Conservation (phyloP, 1,284 basidiomycete genomes). For the Wolfiporia cocos region DNA sequence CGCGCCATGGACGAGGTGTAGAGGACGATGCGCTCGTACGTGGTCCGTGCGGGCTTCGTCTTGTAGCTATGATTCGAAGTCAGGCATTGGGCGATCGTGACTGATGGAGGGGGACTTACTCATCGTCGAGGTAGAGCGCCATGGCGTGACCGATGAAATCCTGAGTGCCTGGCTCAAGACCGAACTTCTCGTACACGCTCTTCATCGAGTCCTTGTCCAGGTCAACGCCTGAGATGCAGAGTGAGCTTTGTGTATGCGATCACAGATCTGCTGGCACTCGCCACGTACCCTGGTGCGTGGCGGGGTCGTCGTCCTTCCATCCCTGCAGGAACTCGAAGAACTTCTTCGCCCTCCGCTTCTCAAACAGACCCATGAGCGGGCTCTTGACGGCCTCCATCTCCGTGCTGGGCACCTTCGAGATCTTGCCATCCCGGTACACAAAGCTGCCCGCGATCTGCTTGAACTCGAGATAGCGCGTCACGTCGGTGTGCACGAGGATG, state of each 20-base stretch:
- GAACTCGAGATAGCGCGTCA: constrained; percentile 98
- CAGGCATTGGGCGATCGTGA: not conserved
- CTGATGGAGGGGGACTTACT: constrained; percentile 76
- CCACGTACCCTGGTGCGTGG: constrained; percentile 84
- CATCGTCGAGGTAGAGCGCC: constrained; percentile 97
- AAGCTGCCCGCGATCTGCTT: constrained; percentile 99
- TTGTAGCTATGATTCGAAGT: constrained; percentile 66
- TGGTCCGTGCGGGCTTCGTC: constrained; percentile 82
- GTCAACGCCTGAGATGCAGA: constrained; percentile 59
- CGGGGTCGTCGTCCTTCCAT: constrained; percentile 92
- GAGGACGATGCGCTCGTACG: constrained; percentile 94
- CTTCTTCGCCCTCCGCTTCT: constrained; percentile 97
- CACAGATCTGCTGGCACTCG: not conserved
- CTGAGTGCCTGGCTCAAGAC: constrained; percentile 94
- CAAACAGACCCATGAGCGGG: constrained; percentile 96
- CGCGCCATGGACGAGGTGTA: constrained; percentile 99
- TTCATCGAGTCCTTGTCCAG: constrained; percentile 90
- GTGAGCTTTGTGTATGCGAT: not conserved
- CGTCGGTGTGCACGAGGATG: constrained; percentile 99
- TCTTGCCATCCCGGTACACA: constrained; percentile 94
- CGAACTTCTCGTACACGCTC: constrained; percentile 94
- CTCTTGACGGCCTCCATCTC: constrained; percentile 96
- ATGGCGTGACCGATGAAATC: constrained; percentile 99
- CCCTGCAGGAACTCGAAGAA: constrained; percentile 98
- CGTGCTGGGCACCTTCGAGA: constrained; percentile 97